phyloP scores from a whole-genome alignment of 2,329 filamentous ascomycete genomes.

The Sordariomycetes sp. region DNA sequence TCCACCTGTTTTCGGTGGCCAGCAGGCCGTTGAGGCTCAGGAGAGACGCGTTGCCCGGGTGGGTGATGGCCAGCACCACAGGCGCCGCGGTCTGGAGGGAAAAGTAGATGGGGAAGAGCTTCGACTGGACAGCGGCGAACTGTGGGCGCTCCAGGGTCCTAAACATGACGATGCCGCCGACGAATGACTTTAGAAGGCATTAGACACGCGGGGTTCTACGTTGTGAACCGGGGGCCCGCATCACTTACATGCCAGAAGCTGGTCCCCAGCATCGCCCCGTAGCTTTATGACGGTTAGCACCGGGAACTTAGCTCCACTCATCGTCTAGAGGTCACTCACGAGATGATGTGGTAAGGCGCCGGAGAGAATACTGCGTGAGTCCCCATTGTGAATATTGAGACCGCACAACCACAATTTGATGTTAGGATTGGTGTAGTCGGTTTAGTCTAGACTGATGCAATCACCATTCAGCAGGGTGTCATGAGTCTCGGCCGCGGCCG shows the following conservation, averaged over 20 bases:
- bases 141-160: constrained; percentile 62
- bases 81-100: constrained; percentile 67
- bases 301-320: not conserved
- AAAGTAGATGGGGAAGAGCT: constrained; percentile 84
- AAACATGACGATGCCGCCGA: constrained; percentile 63
- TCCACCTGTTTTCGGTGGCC: constrained; percentile 44
- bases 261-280: constrained; percentile 76
- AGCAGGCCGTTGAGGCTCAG: constrained; percentile 42
- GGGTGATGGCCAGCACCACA: constrained; percentile 62
- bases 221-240: not conserved
- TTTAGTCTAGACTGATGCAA: not conserved
- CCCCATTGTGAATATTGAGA: constrained; percentile 23
- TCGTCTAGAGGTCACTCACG: constrained; percentile 27
- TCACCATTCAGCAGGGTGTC: not conserved
- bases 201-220: not conserved
- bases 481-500: not conserved
- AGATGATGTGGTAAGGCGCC: constrained; percentile 64
- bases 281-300: constrained; percentile 34
- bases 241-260: constrained; percentile 65
- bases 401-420: not conserved
- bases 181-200: constrained; percentile 46
- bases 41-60: constrained; percentile 46
- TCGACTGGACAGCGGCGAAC: constrained; percentile 69
- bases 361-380: constrained; percentile 44
- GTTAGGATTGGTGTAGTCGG: not conserved